Conservation (phyloP, 768 basidiomycete genomes). For the Suillus alpinus region DNA sequence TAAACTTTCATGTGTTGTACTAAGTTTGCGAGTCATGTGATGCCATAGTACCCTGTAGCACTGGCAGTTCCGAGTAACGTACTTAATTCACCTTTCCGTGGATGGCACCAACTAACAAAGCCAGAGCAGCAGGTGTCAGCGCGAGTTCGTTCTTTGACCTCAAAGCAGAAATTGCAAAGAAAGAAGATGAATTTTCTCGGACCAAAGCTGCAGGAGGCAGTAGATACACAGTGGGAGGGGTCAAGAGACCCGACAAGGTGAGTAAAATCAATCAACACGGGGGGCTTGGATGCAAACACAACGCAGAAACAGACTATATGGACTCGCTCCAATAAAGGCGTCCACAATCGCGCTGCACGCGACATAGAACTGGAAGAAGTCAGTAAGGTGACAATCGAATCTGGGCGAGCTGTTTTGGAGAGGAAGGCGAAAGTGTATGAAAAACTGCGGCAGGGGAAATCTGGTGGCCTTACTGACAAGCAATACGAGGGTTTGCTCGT, state of each 20-base stretch:
- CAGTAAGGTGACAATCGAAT: constrained; percentile 68
- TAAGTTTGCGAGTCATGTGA: too few relatives aligned
- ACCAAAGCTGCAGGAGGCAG: constrained; percentile 56
- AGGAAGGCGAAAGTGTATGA: constrained; percentile 81
- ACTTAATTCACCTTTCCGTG: not conserved
- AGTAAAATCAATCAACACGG: not conserved
- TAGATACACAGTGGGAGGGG: constrained; percentile 54
- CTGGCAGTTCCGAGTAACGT: too few relatives aligned
- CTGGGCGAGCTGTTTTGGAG: constrained; percentile 67
- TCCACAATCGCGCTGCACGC: constrained; percentile 56
- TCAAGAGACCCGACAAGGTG: constrained; percentile 73
- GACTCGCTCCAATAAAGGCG: constrained; percentile 74
- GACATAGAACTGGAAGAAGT: constrained; percentile 72
- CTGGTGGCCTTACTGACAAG: constrained; percentile 70
- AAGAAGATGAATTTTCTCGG: constrained; percentile 59
- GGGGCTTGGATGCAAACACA: not conserved
- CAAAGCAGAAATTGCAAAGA: constrained; percentile 52
- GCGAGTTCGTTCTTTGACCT: constrained; percentile 81
- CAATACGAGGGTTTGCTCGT: constrained; percentile 74
- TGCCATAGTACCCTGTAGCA: too few relatives aligned
- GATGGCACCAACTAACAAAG: constrained; percentile 52
- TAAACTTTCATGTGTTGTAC: too few relatives aligned
- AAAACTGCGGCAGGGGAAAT: constrained; percentile 72
- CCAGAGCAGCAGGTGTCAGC: constrained; percentile 68
- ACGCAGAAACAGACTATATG: constrained; percentile 74